Base-by-base conservation (phyloP, 345 rosid genomes). In the Sapria himalayana region DNA sequence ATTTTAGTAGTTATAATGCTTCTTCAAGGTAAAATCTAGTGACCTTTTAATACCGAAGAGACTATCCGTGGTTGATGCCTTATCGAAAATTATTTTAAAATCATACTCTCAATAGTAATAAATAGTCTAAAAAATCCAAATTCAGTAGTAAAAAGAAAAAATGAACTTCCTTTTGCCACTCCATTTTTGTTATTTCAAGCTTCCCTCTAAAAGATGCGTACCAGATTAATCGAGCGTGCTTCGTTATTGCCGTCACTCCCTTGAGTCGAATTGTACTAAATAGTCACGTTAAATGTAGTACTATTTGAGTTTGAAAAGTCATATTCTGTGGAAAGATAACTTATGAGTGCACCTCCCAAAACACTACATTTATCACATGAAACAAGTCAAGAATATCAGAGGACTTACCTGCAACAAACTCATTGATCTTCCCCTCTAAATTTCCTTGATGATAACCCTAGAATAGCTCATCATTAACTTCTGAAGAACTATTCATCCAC, bases 211-310 rank as follows among this genome's bases (percentile, higher is more conserved):
- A 25, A 24, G 16, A 33, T 32, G 19, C 36, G 36, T 79, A 84
- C 95, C 92, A 91, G 67, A 65, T 91, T 84, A 33, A 91, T 56
- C 2, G 77, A 66, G 14, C 95, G 92, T 2, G 86, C 60, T 38
- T 70, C 74, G 31, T 20, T 20, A 18, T 46, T 24, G 22, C 52
- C 6, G 34, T 36, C 49, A 37, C 65, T 46, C 57, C 57, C 59
- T 46, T 53, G 63, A 15, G 80, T 72, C 29, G 82, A 64, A 59
- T 86, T 86, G 63, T 76, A 86, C 97, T 92, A 74, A 39, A 81
- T 55, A 56, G 45, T 70, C 57, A 72, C 71, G 35, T 78, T 78
- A 50, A 71, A 79, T 40, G 45, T 72, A 33, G 16, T 70, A n/a
- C 13, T 39, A 41, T 70, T 35, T 19, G 97, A 67, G 61, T 86